phyloP scores from a whole-genome alignment of 108 stramenopile genomes.

The Skeletonema marinoi region DNA sequence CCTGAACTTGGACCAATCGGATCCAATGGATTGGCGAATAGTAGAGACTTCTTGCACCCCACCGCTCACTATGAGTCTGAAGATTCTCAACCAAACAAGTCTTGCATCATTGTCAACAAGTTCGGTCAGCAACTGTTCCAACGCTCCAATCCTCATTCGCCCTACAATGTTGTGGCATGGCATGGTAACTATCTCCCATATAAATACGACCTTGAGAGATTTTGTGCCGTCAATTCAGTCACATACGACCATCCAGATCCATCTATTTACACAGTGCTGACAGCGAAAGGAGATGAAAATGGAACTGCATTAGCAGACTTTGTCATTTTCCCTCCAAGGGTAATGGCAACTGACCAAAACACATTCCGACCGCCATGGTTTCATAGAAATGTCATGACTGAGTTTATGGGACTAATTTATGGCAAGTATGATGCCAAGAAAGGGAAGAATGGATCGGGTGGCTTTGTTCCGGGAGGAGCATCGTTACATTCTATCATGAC shows the following conservation, averaged over 20 bases:
- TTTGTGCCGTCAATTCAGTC: slow-evolving; percentile 89
- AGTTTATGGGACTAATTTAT: slow-evolving; percentile 94
- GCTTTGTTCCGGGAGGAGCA: slow-evolving; percentile 87
- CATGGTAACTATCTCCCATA: slow-evolving; percentile 93
- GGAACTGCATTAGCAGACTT: slow-evolving; percentile 92
- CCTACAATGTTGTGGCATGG: slow-evolving; percentile 96
- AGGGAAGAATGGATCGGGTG: slow-evolving; percentile 30
- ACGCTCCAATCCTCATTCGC: slow-evolving; percentile 61
- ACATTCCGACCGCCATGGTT: slow-evolving; percentile 95
- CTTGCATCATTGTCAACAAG: slow-evolving; percentile 66
- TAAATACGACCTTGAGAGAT: slow-evolving; percentile 88
- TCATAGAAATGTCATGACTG: slow-evolving; percentile 92
- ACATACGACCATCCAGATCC: slow-evolving; percentile 95
- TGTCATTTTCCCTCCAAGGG: slow-evolving; percentile 92
- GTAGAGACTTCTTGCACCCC: slow-evolving; percentile 88
- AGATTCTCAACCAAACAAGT: slow-evolving; percentile 1
- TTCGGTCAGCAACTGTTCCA: slow-evolving; percentile 73
- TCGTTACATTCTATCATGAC: slow-evolving; percentile 88
- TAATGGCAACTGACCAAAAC: slow-evolving; percentile 90
- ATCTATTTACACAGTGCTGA: slow-evolving; percentile 92
- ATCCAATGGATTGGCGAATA: slow-evolving; percentile 95
- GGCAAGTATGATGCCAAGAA: slow-evolving; percentile 90
- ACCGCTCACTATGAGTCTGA: slow-evolving; percentile 65
- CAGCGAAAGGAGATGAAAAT: slow-evolving; percentile 67
- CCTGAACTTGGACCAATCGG: slow-evolving; percentile 95